Conservation (phyloP, 2,329 filamentous ascomycete species). For the Penicillium sp. region DNA sequence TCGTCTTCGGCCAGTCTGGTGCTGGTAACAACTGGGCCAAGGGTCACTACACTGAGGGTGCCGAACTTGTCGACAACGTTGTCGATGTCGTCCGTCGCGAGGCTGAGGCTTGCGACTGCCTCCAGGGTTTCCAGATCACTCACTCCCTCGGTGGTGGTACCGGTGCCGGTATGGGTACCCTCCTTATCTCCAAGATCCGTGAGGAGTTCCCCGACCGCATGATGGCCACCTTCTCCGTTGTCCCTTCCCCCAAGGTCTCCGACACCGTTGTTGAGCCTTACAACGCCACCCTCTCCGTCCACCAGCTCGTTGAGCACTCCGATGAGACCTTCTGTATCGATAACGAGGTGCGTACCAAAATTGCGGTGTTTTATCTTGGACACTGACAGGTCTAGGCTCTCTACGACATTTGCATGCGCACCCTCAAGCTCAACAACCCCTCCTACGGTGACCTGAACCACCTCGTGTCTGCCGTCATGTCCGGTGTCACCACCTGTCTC, state of each 20-base stretch:
- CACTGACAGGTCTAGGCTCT: constrained; percentile 64
- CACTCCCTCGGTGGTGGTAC: constrained; percentile 99
- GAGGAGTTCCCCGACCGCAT: constrained; percentile 99
- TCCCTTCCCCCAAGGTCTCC: constrained; percentile 98
- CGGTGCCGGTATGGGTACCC: constrained; percentile 99
- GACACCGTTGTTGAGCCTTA: constrained; percentile 99
- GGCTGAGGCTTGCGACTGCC: constrained; percentile 98
- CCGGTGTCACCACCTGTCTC: constrained; percentile 95
- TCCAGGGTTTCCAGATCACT: constrained; percentile 99
- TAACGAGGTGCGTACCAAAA: constrained; percentile 72
- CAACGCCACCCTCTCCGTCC: constrained; percentile 98
- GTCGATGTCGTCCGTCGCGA: constrained; percentile 98
- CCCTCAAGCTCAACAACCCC: constrained; percentile 97
- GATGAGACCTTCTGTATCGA: constrained; percentile 99
- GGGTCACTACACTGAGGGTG: constrained; percentile 99
- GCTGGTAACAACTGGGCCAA: constrained; percentile 99
- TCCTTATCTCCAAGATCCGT: constrained; percentile 99
- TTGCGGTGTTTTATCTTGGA: not conserved
- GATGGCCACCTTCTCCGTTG: constrained; percentile 99
- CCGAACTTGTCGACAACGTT: constrained; percentile 97
- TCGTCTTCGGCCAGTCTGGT: constrained; percentile 99
- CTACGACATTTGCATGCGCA: constrained; percentile 99
- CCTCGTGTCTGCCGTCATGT: constrained; percentile 99
- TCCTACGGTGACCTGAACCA: constrained; percentile 99
- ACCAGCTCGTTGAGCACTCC: constrained; percentile 99